Conservation (phyloP, 352 stramenopile species). For the Pythium aristosporum region DNA sequence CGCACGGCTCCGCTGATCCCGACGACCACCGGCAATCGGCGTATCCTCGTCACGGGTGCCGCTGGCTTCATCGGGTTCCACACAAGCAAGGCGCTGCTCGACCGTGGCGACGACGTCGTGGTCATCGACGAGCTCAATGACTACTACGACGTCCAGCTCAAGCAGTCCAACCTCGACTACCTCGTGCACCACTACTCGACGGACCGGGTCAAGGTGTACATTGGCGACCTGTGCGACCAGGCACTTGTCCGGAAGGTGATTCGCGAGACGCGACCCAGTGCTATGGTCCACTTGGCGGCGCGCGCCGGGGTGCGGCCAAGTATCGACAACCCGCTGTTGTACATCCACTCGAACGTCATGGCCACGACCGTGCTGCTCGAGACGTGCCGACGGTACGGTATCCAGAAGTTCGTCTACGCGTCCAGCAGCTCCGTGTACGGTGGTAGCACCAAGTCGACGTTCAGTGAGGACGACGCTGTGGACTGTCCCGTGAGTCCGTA, state of each 20-base stretch:
- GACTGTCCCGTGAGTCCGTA: constrained; percentile 96
- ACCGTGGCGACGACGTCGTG: constrained; percentile 91
- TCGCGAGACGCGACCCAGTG: constrained; percentile 71
- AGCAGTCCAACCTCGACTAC: constrained; percentile 93
- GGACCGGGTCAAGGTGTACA: constrained; percentile 71
- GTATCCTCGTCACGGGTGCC: constrained; percentile 90
- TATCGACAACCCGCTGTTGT: constrained; percentile 97
- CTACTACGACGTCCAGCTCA: constrained; percentile 98
- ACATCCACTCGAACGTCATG: constrained; percentile 97
- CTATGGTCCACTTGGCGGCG: constrained; percentile 96
- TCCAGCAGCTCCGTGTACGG: constrained; percentile 95
- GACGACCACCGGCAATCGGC: constrained; percentile 10
- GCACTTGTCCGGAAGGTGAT: constrained; percentile 90
- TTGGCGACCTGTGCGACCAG: constrained; percentile 94
- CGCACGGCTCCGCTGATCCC: constrained; percentile 4
- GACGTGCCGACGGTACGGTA: constrained; percentile 83
- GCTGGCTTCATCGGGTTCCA: constrained; percentile 98
- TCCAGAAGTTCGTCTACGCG: constrained; percentile 96
- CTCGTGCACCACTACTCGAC: constrained; percentile 56
- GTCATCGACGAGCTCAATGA: constrained; percentile 99
- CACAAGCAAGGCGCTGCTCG: constrained; percentile 88
- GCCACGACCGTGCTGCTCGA: constrained; percentile 95
- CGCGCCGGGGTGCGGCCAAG: constrained; percentile 95
- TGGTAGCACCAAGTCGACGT: constrained; percentile 89
- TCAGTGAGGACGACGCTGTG: constrained; percentile 89